Conservation (phyloP, 768 basidiomycete species). For the Cyathus striatus region DNA sequence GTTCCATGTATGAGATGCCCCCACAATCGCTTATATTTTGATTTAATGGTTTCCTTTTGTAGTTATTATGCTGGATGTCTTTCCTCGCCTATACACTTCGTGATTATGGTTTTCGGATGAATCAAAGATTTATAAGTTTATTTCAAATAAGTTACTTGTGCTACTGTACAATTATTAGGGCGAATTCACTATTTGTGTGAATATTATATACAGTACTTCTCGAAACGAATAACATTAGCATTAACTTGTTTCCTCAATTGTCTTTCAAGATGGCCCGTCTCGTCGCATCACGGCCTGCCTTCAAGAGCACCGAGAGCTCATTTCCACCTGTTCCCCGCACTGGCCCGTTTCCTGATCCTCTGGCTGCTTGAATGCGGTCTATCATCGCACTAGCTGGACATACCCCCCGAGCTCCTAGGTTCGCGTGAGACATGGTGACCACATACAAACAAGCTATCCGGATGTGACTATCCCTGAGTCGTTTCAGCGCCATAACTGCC, state of each 20-base stretch:
- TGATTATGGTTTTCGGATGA: no score
- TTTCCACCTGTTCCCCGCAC: slow-evolving; percentile 89
- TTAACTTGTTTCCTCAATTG: slow-evolving; percentile 23
- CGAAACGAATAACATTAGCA: no score
- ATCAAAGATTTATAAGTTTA: no score
- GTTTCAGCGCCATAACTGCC: slow-evolving; percentile 75
- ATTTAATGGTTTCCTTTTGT: no score
- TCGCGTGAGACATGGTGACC: slow-evolving; percentile 73
- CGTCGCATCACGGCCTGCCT: slow-evolving; percentile 89
- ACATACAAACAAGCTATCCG: slow-evolving; percentile 85
- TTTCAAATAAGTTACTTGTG: no score
- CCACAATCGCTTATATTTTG: no score
- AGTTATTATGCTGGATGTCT: no score
- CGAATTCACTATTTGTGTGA: no score
- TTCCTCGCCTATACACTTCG: no score
- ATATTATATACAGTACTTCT: no score
- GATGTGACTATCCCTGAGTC: slow-evolving; percentile 84
- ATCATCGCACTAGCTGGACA: slow-evolving; percentile 57
- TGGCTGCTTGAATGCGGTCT: slow-evolving; percentile 35
- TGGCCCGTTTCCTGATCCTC: slow-evolving; percentile 38
- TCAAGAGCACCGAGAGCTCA: slow-evolving; percentile 74
- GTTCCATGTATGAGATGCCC: no score
- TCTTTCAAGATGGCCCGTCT: slow-evolving; percentile 49
- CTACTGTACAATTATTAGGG: no score
- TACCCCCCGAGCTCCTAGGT: slow-evolving; percentile 35